Conservation (phyloP, 2,329 filamentous ascomycete genomes). For the Diplodia seriata region DNA sequence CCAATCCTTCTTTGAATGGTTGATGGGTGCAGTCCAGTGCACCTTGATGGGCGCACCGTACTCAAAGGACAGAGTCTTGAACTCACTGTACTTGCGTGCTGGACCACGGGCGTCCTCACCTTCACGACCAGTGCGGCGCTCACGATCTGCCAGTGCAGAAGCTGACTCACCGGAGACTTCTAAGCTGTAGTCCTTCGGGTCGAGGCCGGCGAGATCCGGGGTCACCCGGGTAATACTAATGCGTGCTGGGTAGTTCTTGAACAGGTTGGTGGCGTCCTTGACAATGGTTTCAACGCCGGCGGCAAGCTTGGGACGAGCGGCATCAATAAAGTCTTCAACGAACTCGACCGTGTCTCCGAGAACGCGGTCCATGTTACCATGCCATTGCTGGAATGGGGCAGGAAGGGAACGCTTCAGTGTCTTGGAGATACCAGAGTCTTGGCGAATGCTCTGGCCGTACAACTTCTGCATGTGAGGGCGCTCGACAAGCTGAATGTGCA, state of each 20-base stretch:
- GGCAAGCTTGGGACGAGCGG: constrained; percentile 82
- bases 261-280: constrained; percentile 83
- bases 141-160: constrained; percentile 58
- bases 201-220: constrained; percentile 78
- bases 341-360: constrained; percentile 86
- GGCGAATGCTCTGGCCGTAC: constrained; percentile 82
- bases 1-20: constrained; percentile 93
- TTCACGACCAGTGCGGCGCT: constrained; percentile 74
- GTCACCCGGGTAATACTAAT: constrained; percentile 82
- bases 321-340: constrained; percentile 88
- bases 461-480: constrained; percentile 98
- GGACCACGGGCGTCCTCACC: constrained; percentile 71
- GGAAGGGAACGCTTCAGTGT: constrained; percentile 88
- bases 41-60: constrained; percentile 91
- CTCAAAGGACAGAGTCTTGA: constrained; percentile 80
- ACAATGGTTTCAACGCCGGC: constrained; percentile 86
- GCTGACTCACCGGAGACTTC: constrained; percentile 70
- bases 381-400: constrained; percentile 79
- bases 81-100: constrained; percentile 64
- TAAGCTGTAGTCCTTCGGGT: constrained; percentile 81
- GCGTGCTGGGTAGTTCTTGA: constrained; percentile 87
- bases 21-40: constrained; percentile 85
- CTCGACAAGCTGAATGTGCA: constrained; percentile 91
- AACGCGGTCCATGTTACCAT: constrained; percentile 85
- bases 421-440: constrained; percentile 89